Conservation (phyloP, 140 eudicot species). For the Stevia rebaudiana region DNA sequence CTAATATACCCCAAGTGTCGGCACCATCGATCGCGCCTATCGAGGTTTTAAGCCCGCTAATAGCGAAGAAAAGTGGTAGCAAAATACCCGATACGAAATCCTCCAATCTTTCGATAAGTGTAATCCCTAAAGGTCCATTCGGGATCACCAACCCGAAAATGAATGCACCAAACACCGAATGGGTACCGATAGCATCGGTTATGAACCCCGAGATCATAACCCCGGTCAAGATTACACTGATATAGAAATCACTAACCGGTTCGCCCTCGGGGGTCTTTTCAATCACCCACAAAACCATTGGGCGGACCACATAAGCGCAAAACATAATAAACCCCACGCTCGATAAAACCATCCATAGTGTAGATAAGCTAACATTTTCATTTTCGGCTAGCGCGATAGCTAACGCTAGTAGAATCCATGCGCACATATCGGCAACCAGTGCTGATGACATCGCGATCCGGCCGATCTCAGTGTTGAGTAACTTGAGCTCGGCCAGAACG, state of each 20-base stretch:
- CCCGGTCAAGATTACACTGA: conserved; percentile 66
- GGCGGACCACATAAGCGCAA: conserved; percentile 54
- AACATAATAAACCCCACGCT: conserved; percentile 45
- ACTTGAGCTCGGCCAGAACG: conserved; percentile 74
- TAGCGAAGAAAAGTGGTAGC: conserved; percentile 77
- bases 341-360: conserved; percentile 70
- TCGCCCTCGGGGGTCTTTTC: conserved; percentile 71
- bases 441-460: conserved; percentile 76
- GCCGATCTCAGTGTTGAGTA: conserved; percentile 68
- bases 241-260: conserved; percentile 52
- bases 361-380: conserved; percentile 37
- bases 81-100: conserved; percentile 79
- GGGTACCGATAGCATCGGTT: conserved; percentile 81
- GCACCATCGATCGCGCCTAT: conserved; percentile 38
- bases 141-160: conserved; percentile 81
- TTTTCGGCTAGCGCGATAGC: conserved; percentile 84
- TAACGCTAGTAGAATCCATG: conserved; percentile 75
- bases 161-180: conserved; percentile 83
- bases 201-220: conserved; percentile 80
- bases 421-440: conserved; percentile 64
- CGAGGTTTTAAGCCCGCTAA: conserved; percentile 69
- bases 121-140: conserved; percentile 72
- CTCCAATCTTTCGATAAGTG: conserved; percentile 69
- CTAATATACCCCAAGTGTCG: conserved; percentile 50
- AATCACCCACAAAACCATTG: conserved; percentile 43